These are phyloP conservation scores for Cordyceps cateniannulata DNA, from an alignment of 2,329 filamentous ascomycete genomes.

Conservation along the genomic window DNA sequence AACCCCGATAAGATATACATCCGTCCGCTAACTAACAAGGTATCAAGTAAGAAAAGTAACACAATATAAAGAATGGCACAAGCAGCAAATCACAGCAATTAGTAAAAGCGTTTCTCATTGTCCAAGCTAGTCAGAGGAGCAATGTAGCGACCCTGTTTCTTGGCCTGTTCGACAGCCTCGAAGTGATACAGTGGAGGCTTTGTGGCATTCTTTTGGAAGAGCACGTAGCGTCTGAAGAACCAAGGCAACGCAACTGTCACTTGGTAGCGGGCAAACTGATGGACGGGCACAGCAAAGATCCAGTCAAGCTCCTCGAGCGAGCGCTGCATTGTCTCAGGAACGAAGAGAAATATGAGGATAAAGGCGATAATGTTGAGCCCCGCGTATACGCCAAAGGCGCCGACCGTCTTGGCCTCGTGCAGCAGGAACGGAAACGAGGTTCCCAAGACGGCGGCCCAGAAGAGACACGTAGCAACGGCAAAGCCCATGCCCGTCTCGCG, in stretches of 20 bases:
- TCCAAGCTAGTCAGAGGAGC: not conserved
- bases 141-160: not conserved
- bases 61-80: not conserved
- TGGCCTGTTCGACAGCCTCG: slow-evolving; percentile 24
- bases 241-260: slow-evolving; percentile 49
- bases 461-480: slow-evolving; percentile 59
- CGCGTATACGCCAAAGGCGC: slow-evolving; percentile 50
- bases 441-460: slow-evolving; percentile 52
- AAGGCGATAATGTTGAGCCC: slow-evolving; percentile 50
- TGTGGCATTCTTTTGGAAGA: slow-evolving; percentile 39
- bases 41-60: not conserved
- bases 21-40: not conserved
- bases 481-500: slow-evolving; percentile 67
- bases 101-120: slow-evolving; percentile 8
- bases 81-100: not conserved
- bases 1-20: not conserved
- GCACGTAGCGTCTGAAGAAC: slow-evolving; percentile 54
- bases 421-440: slow-evolving; percentile 58
- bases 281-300: slow-evolving; percentile 53
- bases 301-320: slow-evolving; percentile 52
- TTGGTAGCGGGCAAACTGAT: slow-evolving; percentile 52
- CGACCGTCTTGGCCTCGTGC: slow-evolving; percentile 34
- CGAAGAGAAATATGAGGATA: slow-evolving; percentile 48
- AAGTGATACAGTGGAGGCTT: slow-evolving; percentile 38
- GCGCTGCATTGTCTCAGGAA: slow-evolving; percentile 54